Base-by-base conservation (phyloP, 1,284 basidiomycete genomes). In the Pascua guehoae region DNA sequence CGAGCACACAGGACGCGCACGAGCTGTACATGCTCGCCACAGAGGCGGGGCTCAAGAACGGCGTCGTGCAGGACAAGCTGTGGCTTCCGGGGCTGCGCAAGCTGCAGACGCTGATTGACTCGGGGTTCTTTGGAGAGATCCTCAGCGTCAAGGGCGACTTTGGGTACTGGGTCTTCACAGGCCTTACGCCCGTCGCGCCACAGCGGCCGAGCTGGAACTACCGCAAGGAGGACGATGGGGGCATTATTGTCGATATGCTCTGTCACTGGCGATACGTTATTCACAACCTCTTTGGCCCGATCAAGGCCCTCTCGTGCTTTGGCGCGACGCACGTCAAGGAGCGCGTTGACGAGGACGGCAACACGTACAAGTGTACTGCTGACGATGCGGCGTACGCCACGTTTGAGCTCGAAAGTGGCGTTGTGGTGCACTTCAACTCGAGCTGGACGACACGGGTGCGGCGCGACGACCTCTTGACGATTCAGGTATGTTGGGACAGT, bases 261-360 rank as follows among this genome's bases (percentile, higher is more conserved):
- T 64, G 62, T 49, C 62, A 64, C 40, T 64, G 62, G 62, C 62
- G 62, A 41, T 64, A 64, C 40, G 56, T 64, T 48, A 61, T 64
- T 36, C 53, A 58, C 56, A 64, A 64, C 42, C 56, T 64, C 39
- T 64, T 64, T 41, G 62, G 62, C 11, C 53, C 53, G 16, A 61
- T 64, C 56, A 61, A 61, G 42, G 49, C 62, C 4, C 50, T 64
- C 16, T 47, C 59, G 9, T 64, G 62, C 44, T 46, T 61, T 40
- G 62, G 62, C 16, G 59, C 59, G 12, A 64, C 59, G 1, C 59
- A 61, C 47, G 53, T 64, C 39, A 59, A 59, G 7, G 41, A 53
- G 37, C 54, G 62, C 12, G 49, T 56, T 24, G 62, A 61, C 48
- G 62, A 64, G 38, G 16, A 38, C 12, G 62, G 62, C 12, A 54